Evolutionary conservation across 2,329 filamentous ascomycete species (phyloP), one percentile per base, ranked within the genome.

Genomic region (Chaetomium globosum): DNA sequence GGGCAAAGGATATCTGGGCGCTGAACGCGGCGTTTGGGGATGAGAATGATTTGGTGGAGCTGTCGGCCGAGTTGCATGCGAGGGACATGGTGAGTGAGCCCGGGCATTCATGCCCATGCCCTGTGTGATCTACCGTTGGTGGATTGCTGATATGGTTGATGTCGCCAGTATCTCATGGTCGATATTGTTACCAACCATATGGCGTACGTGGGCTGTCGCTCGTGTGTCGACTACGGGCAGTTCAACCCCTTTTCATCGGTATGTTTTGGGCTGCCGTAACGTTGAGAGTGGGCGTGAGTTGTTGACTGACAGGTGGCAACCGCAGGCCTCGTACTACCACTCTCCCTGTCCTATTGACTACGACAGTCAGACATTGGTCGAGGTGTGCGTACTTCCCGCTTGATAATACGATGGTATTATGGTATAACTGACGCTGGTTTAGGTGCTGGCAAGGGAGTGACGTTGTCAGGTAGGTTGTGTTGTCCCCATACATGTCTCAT

Each of bases 151-250:
- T 54, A 1, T 36, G 31, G 16, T 12, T 28, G 3, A n/a, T 23
- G 3, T 30, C n/a, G 28, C 23, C 39, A 69, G 78, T 85, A 85
- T 69, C 75, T 87, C 46, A 88, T 88, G 85, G 78, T 87, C 2
- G 85, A 87, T 66, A 76, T 87, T 1, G 84, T 87, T 2, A 79
- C 81, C 8, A 87, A 87, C 72, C 83, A 87, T 71, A 82, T 82
- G 71, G 83, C 76, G n/a, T 86, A 81, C 71, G 74, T 77, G 33
- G 83, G 84, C 28, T 74, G 77, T n/a, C 74, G 76, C 0, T 65
- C 68, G 33, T 76, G 77, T 4, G 80, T 87, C 48, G 81, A 87
- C 73, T 88, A 87, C 71, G 78, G 77, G 65, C 71, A 75, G 10
- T 82, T 85, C 69, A 76, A 77, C 28, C 85, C 86, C 0, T 88